Conservation (phyloP, 768 basidiomycete species). For the Obba rivulosa region DNA sequence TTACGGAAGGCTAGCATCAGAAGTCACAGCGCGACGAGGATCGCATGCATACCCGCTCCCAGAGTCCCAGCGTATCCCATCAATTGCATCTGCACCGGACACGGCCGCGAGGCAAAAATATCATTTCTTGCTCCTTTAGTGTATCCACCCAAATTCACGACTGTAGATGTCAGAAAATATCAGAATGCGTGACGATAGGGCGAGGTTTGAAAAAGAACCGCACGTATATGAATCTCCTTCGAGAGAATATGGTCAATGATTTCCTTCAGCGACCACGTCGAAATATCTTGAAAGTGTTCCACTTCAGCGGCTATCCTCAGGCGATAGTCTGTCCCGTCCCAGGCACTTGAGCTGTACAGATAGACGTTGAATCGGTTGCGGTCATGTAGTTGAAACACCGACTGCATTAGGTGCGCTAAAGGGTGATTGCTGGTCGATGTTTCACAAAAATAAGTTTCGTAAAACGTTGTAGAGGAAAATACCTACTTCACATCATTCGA, state of each 20-base stretch:
- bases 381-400: slow-evolving; percentile 42
- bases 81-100: slow-evolving; percentile 42
- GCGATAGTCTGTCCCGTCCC: slow-evolving; percentile 40
- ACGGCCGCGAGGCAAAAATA: slow-evolving; percentile 44
- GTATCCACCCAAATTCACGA: slow-evolving; percentile 44
- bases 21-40: neutral
- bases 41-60: slow-evolving; percentile 25
- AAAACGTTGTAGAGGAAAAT: neutral
- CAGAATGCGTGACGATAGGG: neutral
- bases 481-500: slow-evolving; percentile 42
- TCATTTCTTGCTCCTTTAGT: slow-evolving; percentile 50
- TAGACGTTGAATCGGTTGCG: slow-evolving; percentile 33
- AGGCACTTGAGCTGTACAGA: slow-evolving; percentile 44
- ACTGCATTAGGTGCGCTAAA: slow-evolving; percentile 47
- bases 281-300: slow-evolving; percentile 38
- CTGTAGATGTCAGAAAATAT: slow-evolving; percentile 22
- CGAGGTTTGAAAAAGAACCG: slow-evolving; percentile 17
- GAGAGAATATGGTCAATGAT: slow-evolving; percentile 35
- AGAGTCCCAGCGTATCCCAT: slow-evolving; percentile 50
- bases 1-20: neutral
- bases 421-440: slow-evolving; percentile 39
- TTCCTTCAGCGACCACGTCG: slow-evolving; percentile 28
- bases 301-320: slow-evolving; percentile 35
- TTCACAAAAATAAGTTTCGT: neutral
- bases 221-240: slow-evolving; percentile 43